Evolutionary conservation across 352 stramenopile genomes (phyloP), one percentile per base, ranked within the genome.

Genomic region (Phytophthora multivora): DNA sequence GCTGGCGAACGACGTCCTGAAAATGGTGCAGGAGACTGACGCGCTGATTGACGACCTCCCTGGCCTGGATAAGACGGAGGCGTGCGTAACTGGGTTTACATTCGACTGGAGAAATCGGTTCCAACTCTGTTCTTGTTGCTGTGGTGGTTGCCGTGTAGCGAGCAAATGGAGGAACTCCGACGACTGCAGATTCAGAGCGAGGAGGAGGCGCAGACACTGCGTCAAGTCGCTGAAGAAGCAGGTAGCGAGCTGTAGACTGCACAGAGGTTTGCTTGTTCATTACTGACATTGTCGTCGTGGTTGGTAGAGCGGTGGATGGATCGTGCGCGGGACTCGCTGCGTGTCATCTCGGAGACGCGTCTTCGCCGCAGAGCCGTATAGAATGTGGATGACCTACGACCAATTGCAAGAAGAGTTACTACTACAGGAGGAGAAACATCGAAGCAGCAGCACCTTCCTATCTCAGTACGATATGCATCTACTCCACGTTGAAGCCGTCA

Each of bases 171-270:
- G 53, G 83, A 93, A 53, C 55, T 95, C 36, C 80, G 79, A 19
- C 77, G 71, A 39, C 70, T 95, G 54, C 86, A 95, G 66, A 83
- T 95, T 41, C 70, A 92, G 59, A 93, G 86, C 33, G 86, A 95
- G 33, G 84, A 95, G 59, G 86, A 95, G 64, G 84, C 84, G 2
- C 83, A 93, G 53, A 93, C 83, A 15, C 69, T 95, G 57, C 83
- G 80, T 51, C 84, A 95, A 68, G 84, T 91, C 1, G 84, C 83
- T 3, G 84, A 90, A 31, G 86, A 95, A 84, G 86, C 82, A 73
- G 82, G 82, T 93, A 56, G 39, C 11, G 11, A 0, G 19, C 21
- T 51, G 21, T 11, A 54, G 25, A 21, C 5, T 1, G 21, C 50
- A 43, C 7, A 31, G 7, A 31, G 26, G 4, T 31, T 10, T 51